Evolutionary conservation across 495 filamentous ascomycete genomes (phyloP).

Genomic region (Aspergillus egyptiacus): DNA sequence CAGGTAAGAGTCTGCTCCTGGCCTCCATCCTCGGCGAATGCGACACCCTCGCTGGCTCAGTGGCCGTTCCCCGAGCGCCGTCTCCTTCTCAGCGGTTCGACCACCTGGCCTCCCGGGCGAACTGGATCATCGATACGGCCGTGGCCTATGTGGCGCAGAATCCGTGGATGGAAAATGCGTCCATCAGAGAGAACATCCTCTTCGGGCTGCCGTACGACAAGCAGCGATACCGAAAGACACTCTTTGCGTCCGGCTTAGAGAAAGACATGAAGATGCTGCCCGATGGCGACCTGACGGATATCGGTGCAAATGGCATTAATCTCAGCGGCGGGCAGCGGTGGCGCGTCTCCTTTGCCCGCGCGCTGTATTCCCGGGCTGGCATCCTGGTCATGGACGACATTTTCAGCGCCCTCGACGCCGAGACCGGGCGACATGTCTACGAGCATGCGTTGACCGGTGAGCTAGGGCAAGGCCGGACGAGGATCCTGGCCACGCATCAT

Average conservation of each 20-base stretch:
- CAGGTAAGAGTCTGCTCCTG: slow-evolving; percentile 56
- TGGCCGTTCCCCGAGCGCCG: slow-evolving; percentile 39
- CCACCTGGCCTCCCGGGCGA: slow-evolving; percentile 52
- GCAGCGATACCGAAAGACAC: slow-evolving; percentile 56
- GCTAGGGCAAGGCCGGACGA: slow-evolving; percentile 58
- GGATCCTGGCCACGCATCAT: slow-evolving; percentile 75
- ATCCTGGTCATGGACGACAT: slow-evolving; percentile 76
- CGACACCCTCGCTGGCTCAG: slow-evolving; percentile 39
- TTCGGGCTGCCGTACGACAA: slow-evolving; percentile 62
- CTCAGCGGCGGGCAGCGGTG: slow-evolving; percentile 74
- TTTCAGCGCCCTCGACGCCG: slow-evolving; percentile 58
- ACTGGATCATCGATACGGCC: slow-evolving; percentile 64
- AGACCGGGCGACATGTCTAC: slow-evolving; percentile 70
- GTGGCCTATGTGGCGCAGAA: slow-evolving; percentile 74
- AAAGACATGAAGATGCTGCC: slow-evolving; percentile 67
- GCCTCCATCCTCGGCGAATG: slow-evolving; percentile 56
- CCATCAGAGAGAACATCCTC: slow-evolving; percentile 65
- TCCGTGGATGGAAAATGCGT: slow-evolving; percentile 77
- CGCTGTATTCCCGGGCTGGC: slow-evolving; percentile 72
- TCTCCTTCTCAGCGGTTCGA: slow-evolving; percentile 35
- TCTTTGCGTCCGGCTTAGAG: slow-evolving; percentile 59
- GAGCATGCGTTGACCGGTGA: slow-evolving; percentile 65
- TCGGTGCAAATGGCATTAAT: slow-evolving; percentile 75
- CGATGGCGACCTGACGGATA: slow-evolving; percentile 69
- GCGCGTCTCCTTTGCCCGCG: slow-evolving; percentile 69